phyloP scores from a whole-genome alignment of 371 early-diverging fungal species.

The Mortierella polycephala region DNA sequence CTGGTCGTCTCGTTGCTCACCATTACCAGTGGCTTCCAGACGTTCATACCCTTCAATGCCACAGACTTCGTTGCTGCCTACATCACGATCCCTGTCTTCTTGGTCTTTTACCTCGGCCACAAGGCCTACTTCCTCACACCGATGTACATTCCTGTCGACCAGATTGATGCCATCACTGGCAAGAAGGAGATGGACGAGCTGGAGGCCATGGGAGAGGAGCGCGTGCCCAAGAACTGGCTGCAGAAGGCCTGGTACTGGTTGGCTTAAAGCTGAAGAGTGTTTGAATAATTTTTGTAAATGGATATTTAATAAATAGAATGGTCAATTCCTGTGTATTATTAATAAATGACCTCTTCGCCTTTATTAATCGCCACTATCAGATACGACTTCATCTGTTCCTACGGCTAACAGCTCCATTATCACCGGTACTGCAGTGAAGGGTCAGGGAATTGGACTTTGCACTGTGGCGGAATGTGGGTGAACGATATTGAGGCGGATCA shows the following conservation, averaged over 20 bases:
- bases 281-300: slow-evolving; percentile 3
- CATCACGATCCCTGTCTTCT: slow-evolving; percentile 62
- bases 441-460: no score
- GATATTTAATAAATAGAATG: slow-evolving; percentile 6
- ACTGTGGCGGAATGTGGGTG: no score
- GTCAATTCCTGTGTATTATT: no score
- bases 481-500: no score
- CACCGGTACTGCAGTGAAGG: no score
- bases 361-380: no score
- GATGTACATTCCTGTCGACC: slow-evolving; percentile 19
- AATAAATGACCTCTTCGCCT: no score
- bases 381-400: no score
- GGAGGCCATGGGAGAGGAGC: slow-evolving; percentile 32
- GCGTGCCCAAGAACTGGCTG: slow-evolving; percentile 34
- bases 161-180: slow-evolving; percentile 26
- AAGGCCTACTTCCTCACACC: slow-evolving; percentile 53
- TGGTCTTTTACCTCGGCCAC: slow-evolving; percentile 65
- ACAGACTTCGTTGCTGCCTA: slow-evolving; percentile 58
- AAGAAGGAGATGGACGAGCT: slow-evolving; percentile 41
- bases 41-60: slow-evolving; percentile 33
- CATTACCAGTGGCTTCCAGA: slow-evolving; percentile 67
- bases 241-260: slow-evolving; percentile 22
- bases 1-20: slow-evolving; percentile 68
- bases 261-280: slow-evolving; percentile 17
- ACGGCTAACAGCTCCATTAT: no score